Conservation (phyloP, 208 protist genomes). For the Acanthamoeba royreba region DNA sequence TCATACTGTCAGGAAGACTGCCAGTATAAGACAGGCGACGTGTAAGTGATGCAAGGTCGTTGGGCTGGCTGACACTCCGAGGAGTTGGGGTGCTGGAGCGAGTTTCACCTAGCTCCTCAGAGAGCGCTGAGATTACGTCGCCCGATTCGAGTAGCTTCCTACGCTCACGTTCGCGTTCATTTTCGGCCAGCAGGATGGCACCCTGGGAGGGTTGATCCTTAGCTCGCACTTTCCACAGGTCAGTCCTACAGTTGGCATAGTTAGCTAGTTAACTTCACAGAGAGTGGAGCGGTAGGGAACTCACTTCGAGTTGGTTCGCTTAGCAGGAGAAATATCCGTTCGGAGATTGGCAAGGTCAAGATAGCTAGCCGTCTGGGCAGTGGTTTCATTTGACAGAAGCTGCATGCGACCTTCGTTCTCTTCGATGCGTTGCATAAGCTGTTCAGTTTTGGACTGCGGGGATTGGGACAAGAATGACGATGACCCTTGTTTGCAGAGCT, state of each 20-base stretch:
- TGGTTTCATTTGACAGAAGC: no score
- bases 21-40: neutral
- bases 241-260: no score
- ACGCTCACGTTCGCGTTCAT: neutral
- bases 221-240: no score
- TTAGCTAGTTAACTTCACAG: no score
- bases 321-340: neutral
- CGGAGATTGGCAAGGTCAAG: neutral
- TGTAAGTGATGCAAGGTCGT: neutral
- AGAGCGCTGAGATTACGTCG: neutral
- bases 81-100: no score
- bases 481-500: slow-evolving; percentile 24
- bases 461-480: neutral
- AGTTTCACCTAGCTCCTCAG: neutral
- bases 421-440: slow-evolving; percentile 22
- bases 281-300: neutral
- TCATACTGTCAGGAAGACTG: neutral
- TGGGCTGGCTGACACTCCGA: no score
- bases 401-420: neutral
- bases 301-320: neutral
- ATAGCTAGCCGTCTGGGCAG: neutral
- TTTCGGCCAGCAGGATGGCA: neutral
- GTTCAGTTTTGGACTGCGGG: slow-evolving; percentile 29
- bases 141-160: neutral
- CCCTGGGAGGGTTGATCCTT: neutral